These are phyloP conservation scores for Pestalotiopsis sp. DNA, from an alignment of 2,329 filamentous ascomycete genomes.

Conservation along the genomic window DNA sequence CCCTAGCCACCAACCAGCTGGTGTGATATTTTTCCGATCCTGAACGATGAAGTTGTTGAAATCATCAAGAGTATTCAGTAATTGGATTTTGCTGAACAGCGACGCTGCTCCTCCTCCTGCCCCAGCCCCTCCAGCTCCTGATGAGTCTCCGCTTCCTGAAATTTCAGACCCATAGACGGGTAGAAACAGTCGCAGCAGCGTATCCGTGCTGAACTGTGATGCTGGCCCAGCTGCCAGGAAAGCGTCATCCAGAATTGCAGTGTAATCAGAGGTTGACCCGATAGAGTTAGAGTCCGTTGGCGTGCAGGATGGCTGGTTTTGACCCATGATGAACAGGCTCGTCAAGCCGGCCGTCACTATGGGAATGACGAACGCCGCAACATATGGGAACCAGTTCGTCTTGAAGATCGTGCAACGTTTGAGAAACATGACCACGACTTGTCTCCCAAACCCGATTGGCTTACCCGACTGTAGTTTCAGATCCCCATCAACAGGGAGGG, in stretches of 20 bases:
- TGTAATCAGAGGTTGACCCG: constrained; percentile 39
- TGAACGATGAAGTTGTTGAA: constrained; percentile 69
- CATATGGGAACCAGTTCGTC: constrained; percentile 76
- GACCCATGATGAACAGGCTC: constrained; percentile 69
- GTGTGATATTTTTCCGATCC: constrained; percentile 70
- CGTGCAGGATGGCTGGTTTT: constrained; percentile 28
- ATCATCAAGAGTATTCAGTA: constrained; percentile 66
- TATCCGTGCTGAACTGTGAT: constrained; percentile 38
- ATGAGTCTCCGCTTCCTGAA: constrained; percentile 19
- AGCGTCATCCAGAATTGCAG: constrained; percentile 35
- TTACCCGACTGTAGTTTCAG: constrained; percentile 69
- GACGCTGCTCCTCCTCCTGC: constrained; percentile 11
- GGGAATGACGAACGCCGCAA: constrained; percentile 76
- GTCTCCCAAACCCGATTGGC: constrained; percentile 69
- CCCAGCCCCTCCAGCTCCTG: constrained; percentile 5
- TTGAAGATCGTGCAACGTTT: constrained; percentile 80
- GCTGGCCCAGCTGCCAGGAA: constrained; percentile 48
- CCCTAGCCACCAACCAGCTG: constrained; percentile 80
- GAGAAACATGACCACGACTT: constrained; percentile 74
- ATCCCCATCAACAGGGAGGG: constrained; percentile 25
- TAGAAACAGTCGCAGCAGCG: constrained; percentile 37
- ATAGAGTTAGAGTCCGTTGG: constrained; percentile 34
- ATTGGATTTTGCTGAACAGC: constrained; percentile 43
- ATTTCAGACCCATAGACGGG: constrained; percentile 41
- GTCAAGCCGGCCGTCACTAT: constrained; percentile 80